A percentile compares a stretch with the other conserved stretches of the same genome.
These are phyloP conservation scores for Euphorbia corollata DNA, from an alignment of 441 rosid species.

Conservation along the genomic window DNA sequence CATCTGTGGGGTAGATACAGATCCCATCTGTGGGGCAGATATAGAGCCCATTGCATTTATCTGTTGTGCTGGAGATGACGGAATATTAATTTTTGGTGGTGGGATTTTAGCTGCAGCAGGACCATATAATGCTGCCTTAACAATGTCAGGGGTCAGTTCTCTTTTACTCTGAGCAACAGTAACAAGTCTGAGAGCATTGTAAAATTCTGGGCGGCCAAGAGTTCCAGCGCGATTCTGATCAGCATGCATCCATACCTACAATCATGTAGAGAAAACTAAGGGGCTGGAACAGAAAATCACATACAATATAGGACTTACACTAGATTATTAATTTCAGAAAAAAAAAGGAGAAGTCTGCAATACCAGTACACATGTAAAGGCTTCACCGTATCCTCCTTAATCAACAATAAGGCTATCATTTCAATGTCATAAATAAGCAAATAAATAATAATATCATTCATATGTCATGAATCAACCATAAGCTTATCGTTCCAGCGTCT, in stretches of 20 bases:
- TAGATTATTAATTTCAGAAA: background rate
- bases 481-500: background rate
- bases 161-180: conserved; percentile 95
- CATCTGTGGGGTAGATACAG: no score
- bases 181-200: conserved; percentile 76
- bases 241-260: conserved; percentile 80
- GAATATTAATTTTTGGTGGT: conserved; percentile 69
- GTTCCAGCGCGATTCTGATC: conserved; percentile 64
- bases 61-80: conserved; percentile 40
- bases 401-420: background rate
- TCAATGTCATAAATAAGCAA: background rate
- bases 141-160: conserved; percentile 83
- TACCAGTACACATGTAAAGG: background rate
- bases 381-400: background rate
- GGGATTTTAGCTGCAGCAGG: conserved; percentile 96
- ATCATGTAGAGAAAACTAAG: conserved; percentile 8
- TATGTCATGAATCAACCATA: background rate
- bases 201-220: conserved; percentile 78
- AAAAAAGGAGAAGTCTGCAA: background rate
- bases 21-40: conserved; percentile 36
- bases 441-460: background rate
- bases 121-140: conserved; percentile 81
- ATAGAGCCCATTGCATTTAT: conserved; percentile 29
- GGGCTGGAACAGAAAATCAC: conserved; percentile 16
- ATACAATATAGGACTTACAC: conserved; percentile 1